phyloP scores from a whole-genome alignment of 225 moss, liverwort and hornwort genomes.

The Physcomitrellopsis africana region DNA sequence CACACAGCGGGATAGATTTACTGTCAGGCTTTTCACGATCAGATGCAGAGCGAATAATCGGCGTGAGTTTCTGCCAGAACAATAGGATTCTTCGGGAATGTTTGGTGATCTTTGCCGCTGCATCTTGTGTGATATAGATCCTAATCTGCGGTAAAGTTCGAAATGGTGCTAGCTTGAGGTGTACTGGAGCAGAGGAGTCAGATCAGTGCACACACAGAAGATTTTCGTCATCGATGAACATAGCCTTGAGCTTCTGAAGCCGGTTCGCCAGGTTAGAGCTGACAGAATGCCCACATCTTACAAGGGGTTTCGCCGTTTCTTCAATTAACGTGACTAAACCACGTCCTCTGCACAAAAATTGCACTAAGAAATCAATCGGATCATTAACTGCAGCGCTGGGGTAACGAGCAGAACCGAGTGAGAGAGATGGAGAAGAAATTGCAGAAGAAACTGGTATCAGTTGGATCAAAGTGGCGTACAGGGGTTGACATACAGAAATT shows the following conservation, averaged over 20 bases:
- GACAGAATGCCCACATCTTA: neutral
- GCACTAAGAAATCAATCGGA: neutral
- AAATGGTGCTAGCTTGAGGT: constrained; percentile 44
- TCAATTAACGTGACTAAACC: neutral
- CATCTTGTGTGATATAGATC: neutral
- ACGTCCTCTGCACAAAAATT: neutral
- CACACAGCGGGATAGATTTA: neutral
- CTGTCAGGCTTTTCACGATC: constrained; percentile 34
- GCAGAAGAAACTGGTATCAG: constrained; percentile 9
- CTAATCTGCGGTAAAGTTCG: neutral
- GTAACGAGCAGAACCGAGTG: constrained; percentile 37
- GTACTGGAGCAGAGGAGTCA: constrained; percentile 53
- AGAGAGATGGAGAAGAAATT: constrained; percentile 39
- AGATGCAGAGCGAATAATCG: constrained; percentile 35
- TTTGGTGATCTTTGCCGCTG: neutral
- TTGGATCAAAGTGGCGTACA: neutral
- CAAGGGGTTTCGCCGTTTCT: neutral
- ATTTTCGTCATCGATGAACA: constrained; percentile 48
- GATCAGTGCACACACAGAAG: constrained; percentile 34
- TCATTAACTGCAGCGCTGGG: constrained; percentile 32
- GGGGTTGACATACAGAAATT: neutral
- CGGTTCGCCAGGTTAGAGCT: constrained; percentile 43
- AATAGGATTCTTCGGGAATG: neutral
- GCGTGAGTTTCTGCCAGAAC: constrained; percentile 18
- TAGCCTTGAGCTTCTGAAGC: constrained; percentile 45